Base-by-base conservation (phyloP, 305 asterid genomes). In the Withania somnifera region DNA sequence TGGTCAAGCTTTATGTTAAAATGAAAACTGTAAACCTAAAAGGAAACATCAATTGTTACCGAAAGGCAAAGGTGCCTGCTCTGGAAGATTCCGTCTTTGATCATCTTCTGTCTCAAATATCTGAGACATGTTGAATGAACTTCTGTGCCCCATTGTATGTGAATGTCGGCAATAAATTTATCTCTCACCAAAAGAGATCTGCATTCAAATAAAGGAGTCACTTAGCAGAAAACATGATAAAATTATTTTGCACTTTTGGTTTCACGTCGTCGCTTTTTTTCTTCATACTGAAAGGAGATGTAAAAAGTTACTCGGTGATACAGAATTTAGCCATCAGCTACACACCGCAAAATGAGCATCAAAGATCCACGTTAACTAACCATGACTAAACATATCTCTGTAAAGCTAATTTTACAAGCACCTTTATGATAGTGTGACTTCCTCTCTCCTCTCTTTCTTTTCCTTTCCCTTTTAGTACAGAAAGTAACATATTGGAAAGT, bases 111-210 rank as follows among this genome's bases (percentile, higher is more conserved):
- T 77, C 68, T 86, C 88, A 42, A 79, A 77, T 63, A 79, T 57
- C 7, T 82, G 88, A 80, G 88, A 81, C 61, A 85, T 54, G 78
- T 57, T 85, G 78, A 84, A 85, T 54, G 79, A 68, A 68, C 86
- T 85, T 68, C 86, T 84, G 51, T 86, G 88, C 50, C 87, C 90
- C 90, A 87, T 87, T 26, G 17, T 26, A 26, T n/a, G 79, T 15
- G 79, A 75, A 75, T 28, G 57, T 30, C 2, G 3, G 45, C 61
- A 50, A 75, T 50, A 75, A 75, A 15, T 9, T 75, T 75, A 50
- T 50, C 24, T 50, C 79, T 75, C 8, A 42, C 22, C 3, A 50
- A 50, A 50, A 73, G 40, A 75, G 26, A 50, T 14, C 79, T 75
- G 60, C 61, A 50, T 15, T 73, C 22, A 47, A 26, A 75, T 4